Percentiles rank a stretch among this genome's conserved stretches.
Conservation (phyloP, 179 eudicot species). For the Beta macrorhiza region DNA sequence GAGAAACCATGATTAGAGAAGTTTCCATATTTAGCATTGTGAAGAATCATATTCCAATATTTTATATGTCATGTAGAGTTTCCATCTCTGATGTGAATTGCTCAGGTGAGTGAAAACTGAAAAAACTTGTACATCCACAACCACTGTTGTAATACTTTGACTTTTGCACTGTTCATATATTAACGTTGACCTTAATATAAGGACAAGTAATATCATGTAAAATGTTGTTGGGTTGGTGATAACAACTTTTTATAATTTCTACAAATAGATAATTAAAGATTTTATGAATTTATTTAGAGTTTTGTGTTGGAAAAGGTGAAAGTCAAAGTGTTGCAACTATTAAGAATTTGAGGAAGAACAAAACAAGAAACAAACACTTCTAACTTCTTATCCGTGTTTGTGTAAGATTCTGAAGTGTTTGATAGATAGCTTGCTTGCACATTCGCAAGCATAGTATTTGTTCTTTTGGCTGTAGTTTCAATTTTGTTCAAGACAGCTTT, state of each 20-base stretch:
- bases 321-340: no score
- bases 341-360: background rate
- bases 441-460: background rate
- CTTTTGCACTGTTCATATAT: no score
- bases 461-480: background rate
- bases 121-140: background rate
- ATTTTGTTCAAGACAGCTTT: background rate
- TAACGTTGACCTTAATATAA: no score
- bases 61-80: background rate
- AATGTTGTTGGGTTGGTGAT: no score
- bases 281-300: no score
- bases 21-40: background rate
- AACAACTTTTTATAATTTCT: no score
- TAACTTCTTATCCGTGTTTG: background rate
- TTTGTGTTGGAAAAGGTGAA: no score
- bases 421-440: background rate
- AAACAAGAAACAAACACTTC: background rate
- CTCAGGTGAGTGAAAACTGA: background rate
- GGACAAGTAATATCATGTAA: no score
- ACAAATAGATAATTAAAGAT: no score
- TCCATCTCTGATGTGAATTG: background rate
- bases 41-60: background rate
- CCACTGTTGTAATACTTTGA: no score
- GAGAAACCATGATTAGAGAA: background rate
- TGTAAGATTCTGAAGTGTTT: background rate